A percentile compares a stretch with the other conserved stretches of the same genome.
Evolutionary conservation across 2,329 filamentous ascomycete genomes (phyloP).

Genomic region (Biscogniauxia sp.): DNA sequence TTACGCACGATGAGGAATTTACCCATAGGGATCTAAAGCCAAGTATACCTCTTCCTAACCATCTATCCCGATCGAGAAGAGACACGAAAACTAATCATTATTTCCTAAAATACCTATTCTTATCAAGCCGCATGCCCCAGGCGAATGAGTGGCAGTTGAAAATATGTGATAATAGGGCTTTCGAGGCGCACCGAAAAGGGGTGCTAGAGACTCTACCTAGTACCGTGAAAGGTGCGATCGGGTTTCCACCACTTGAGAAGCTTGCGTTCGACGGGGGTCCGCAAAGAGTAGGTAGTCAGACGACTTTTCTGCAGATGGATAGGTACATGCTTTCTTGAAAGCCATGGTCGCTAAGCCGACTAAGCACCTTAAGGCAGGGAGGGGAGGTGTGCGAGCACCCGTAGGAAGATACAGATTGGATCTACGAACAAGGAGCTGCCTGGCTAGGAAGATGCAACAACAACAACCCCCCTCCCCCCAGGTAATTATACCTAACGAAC

Average conservation of each 20-base stretch:
- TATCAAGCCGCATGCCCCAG: background rate
- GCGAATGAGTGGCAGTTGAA: background rate
- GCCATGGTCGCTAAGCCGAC: background rate
- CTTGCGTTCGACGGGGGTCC: background rate
- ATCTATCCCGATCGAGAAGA: background rate
- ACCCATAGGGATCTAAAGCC: background rate
- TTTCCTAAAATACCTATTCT: background rate
- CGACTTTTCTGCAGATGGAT: background rate
- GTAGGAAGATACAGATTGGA: background rate
- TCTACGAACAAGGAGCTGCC: background rate
- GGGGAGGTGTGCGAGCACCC: background rate
- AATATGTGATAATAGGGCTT: background rate
- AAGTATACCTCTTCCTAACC: background rate
- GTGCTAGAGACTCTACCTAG: background rate
- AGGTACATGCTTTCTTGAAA: background rate
- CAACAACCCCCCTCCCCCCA: too few species aligned
- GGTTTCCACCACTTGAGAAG: background rate
- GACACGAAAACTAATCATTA: background rate
- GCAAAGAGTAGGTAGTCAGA: background rate
- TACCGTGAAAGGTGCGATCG: background rate
- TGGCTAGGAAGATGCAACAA: background rate
- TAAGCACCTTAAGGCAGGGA: background rate
- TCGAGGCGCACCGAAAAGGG: background rate
- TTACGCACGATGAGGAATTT: background rate
- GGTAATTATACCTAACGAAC: too few species aligned